These are phyloP conservation scores for Pythium phragmitis DNA, from an alignment of 352 stramenopile genomes.

Conservation along the genomic window DNA sequence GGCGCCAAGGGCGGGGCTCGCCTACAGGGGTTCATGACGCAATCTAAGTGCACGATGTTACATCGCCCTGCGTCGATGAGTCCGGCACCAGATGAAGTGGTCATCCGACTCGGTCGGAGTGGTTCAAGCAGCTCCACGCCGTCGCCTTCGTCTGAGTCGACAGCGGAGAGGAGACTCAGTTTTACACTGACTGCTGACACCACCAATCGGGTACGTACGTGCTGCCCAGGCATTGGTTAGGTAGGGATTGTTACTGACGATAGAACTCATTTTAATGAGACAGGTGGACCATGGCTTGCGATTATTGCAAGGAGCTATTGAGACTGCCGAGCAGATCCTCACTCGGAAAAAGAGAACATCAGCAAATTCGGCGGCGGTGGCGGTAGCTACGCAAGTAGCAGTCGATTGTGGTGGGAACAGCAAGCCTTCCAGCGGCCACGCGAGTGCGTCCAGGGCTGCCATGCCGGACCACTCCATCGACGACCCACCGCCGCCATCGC, in stretches of 20 bases:
- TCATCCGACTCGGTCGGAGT: constrained; percentile 10
- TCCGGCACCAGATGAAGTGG: not conserved
- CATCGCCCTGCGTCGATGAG: constrained; percentile 28
- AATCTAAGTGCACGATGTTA: constrained; percentile 50
- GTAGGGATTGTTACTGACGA: not conserved
- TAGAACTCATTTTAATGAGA: not conserved
- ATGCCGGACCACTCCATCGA: constrained; percentile 31
- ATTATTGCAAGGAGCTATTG: constrained; percentile 23
- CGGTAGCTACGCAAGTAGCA: constrained; percentile 16
- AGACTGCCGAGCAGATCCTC: constrained; percentile 25
- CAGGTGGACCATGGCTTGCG: constrained; percentile 28
- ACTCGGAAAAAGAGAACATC: constrained; percentile 1
- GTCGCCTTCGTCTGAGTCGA: not conserved
- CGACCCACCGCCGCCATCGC: constrained; percentile 13
- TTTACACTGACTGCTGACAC: constrained; percentile 62
- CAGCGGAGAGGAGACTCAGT: constrained; percentile 33
- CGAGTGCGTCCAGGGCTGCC: constrained; percentile 28
- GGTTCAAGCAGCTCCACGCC: not conserved
- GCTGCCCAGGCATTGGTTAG: not conserved
- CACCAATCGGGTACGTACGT: constrained; percentile 36
- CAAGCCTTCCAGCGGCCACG: constrained; percentile 31
- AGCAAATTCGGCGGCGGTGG: constrained; percentile 6
- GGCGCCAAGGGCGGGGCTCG: constrained; percentile 41
- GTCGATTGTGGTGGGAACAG: constrained; percentile 36
- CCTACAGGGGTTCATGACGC: constrained; percentile 59